Conservation (phyloP, 106 monocot genomes). For the Dendrobium nobile region DNA sequence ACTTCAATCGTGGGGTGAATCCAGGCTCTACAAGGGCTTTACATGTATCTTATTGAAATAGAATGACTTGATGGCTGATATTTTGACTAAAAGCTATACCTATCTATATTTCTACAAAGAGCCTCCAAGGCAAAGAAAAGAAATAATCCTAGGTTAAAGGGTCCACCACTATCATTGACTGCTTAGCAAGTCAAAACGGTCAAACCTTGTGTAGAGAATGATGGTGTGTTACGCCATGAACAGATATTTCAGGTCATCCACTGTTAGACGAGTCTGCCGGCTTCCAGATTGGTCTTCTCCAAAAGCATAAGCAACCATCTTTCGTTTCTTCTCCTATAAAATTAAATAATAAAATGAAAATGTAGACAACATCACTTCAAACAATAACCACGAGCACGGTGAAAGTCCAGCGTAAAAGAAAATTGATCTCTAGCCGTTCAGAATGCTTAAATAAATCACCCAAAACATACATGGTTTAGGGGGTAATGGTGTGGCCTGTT, state of each 20-base stretch:
- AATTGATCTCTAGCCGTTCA: no score
- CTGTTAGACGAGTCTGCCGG: conserved; percentile 67
- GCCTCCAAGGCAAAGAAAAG: background rate
- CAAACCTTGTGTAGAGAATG: conserved; percentile 3
- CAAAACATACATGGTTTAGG: no score
- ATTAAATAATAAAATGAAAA: background rate
- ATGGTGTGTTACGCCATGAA: conserved; percentile 38
- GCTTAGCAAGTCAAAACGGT: background rate
- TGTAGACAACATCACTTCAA: background rate
- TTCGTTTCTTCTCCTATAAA: conserved; percentile 71
- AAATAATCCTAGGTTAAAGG: conserved; percentile 1
- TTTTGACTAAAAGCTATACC: background rate
- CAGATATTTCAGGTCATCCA: conserved; percentile 82
- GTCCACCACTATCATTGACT: background rate
- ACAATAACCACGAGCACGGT: background rate
- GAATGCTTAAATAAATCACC: no score
- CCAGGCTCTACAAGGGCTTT: background rate
- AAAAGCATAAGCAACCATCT: conserved; percentile 93
- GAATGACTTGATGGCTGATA: background rate
- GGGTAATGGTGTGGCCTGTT: no score
- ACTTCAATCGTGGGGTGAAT: background rate
- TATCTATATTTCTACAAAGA: background rate
- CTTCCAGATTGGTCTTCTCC: conserved; percentile 81
- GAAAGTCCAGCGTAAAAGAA: background rate
- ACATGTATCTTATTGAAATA: background rate